These are phyloP conservation scores for Monilinia fructicola DNA, from an alignment of 2,329 filamentous ascomycete species.

Conservation along the genomic window DNA sequence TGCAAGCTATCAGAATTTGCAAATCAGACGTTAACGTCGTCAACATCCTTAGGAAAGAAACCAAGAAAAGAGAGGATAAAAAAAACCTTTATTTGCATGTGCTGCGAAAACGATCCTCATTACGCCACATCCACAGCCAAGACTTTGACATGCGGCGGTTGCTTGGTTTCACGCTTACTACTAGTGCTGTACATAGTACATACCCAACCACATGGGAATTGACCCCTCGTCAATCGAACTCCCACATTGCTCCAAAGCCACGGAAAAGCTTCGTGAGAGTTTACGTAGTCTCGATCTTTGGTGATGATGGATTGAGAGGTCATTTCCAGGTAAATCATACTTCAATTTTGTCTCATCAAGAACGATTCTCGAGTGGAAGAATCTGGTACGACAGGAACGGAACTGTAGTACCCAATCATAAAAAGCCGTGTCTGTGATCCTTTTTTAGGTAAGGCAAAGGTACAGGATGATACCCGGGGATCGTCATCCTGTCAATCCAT, in stretches of 20 bases:
- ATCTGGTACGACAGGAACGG: not conserved
- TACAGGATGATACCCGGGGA: not conserved
- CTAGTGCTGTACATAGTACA: too few species aligned
- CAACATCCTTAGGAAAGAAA: not conserved
- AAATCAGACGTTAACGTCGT: not conserved
- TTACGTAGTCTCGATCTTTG: not conserved
- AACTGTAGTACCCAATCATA: not conserved
- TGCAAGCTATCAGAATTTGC: not conserved
- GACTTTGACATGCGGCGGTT: not conserved
- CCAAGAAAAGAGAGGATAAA: too few species aligned
- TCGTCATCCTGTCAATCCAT: not conserved
- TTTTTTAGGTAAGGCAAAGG: conserved; percentile 4
- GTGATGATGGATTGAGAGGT: not conserved
- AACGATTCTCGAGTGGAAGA: not conserved
- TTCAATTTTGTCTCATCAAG: not conserved
- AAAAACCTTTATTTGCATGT: not conserved
- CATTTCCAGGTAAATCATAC: not conserved
- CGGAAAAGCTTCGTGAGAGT: not conserved
- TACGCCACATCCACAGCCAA: conserved; percentile 1
- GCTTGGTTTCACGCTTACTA: not conserved
- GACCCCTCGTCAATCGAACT: not conserved
- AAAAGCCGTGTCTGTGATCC: not conserved
- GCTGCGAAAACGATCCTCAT: not conserved
- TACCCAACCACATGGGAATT: not conserved
- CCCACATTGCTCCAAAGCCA: not conserved